Percentiles rank a stretch among this genome's conserved stretches.
phyloP scores from a whole-genome alignment of 495 filamentous ascomycete genomes.

The Jackrogersella multiformis region DNA sequence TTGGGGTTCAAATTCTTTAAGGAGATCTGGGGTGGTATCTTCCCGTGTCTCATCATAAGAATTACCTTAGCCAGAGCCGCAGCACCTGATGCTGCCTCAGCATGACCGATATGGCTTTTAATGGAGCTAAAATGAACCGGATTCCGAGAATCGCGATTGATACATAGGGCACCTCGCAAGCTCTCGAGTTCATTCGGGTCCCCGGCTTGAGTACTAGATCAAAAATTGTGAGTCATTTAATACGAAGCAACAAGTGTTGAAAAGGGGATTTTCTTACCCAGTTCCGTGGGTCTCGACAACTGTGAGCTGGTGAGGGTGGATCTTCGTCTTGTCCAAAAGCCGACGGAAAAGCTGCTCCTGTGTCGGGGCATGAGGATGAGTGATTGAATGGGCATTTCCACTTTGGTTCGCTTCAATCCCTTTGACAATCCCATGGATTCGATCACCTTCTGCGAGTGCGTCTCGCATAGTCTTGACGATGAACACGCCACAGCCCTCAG shows the following conservation, averaged over 20 bases:
- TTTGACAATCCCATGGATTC: conserved; percentile 62
- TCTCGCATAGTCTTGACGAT: conserved; percentile 61
- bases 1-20: conserved; percentile 50
- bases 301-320: conserved; percentile 12
- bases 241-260: background rate
- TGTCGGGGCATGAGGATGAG: conserved; percentile 36
- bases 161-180: conserved; percentile 20
- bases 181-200: conserved; percentile 37
- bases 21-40: conserved; percentile 55
- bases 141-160: conserved; percentile 51
- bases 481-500: conserved; percentile 61
- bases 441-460: conserved; percentile 54
- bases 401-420: conserved; percentile 56
- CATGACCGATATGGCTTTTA: conserved; percentile 60
- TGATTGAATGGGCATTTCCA: conserved; percentile 6
- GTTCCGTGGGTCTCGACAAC: conserved; percentile 55
- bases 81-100: conserved; percentile 57
- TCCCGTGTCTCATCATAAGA: conserved; percentile 56
- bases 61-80: conserved; percentile 54
- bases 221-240: background rate
- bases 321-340: background rate
- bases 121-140: conserved; percentile 45
- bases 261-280: conserved; percentile 20
- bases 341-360: conserved; percentile 43
- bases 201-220: conserved; percentile 46